Evolutionary conservation across 768 basidiomycete genomes (phyloP), one percentile per base, ranked within the genome.

Genomic region (Suillus weaverae): DNA sequence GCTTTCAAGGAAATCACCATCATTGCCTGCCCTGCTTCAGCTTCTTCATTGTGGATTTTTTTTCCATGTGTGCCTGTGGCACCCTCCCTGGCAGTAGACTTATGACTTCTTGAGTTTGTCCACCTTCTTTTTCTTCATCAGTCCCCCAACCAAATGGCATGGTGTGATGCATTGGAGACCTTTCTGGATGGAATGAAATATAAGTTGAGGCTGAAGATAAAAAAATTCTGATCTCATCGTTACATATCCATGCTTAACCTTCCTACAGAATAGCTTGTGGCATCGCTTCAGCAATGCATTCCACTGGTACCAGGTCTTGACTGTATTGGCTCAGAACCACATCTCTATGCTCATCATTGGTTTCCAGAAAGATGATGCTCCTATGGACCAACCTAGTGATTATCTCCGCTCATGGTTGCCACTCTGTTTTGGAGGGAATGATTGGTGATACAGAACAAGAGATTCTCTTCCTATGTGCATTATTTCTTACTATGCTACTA

Each of bases 1-100:
- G 61, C 26, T 33, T 33, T 65, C 8, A 33, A 62, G 14, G n/a
- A 38, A 43, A 44, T 65, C 7, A 38, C 20, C 30, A 43, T 65
- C n/a, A 11, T 54, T 3, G 14, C 62, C 33, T 65, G 64, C 14
- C 38, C 51, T 14, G 3, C 35, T 36, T 14, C 74, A 78, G 54
- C 72, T 77, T 10, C 57, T 78, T 4, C 33, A 56, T 46, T 36
- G n/a, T 3, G 2, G 73, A 71, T 1, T 65, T 71, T 65, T 71
- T 22, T 78, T 60, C 70, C 77, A 18, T 74, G 70, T 44, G 66
- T 74, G 7, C 78, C 78, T 0, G 20, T 70, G 4, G 61, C 53
- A 0, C 78, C 78, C 8, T 70, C 72, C 11, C 64, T 80, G 4
- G 78, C 75, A 14, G 72, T 80, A 1, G 73, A 78, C 60, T 36